These are phyloP conservation scores for Hyaloperonospora brassicae DNA, from an alignment of 352 stramenopile genomes.

Conservation along the genomic window DNA sequence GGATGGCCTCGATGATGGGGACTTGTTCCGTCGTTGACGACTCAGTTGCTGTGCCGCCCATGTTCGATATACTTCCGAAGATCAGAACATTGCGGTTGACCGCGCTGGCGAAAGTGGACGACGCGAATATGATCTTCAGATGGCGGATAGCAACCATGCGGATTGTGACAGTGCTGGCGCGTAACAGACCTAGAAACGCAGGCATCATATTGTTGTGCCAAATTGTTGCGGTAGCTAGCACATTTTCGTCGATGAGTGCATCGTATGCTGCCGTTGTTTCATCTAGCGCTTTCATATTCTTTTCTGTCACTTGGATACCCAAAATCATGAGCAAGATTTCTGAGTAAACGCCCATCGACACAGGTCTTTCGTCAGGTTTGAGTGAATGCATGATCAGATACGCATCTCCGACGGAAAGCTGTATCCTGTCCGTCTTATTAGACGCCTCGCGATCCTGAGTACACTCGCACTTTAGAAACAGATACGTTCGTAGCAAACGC, in stretches of 20 bases:
- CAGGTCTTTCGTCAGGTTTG: conserved; percentile 51
- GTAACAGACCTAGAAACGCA: conserved; percentile 49
- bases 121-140: conserved; percentile 59
- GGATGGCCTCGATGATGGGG: conserved; percentile 68
- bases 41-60: conserved; percentile 54
- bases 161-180: conserved; percentile 46
- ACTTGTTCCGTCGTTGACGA: conserved; percentile 72
- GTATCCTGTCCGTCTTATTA: conserved; percentile 60
- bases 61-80: conserved; percentile 66
- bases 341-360: conserved; percentile 75
- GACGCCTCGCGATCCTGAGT: conserved; percentile 53
- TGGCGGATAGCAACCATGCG: conserved; percentile 55
- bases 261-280: conserved; percentile 42
- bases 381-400: conserved; percentile 78
- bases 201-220: conserved; percentile 67
- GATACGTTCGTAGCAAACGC: conserved; percentile 65
- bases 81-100: conserved; percentile 76
- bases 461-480: conserved; percentile 71
- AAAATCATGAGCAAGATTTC: conserved; percentile 71
- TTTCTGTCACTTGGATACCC: conserved; percentile 59
- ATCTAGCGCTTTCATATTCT: conserved; percentile 40
- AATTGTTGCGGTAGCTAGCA: conserved; percentile 39
- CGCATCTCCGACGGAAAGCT: conserved; percentile 66
- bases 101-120: conserved; percentile 46
- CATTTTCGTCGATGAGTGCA: conserved; percentile 48